These are phyloP conservation scores for Candida bentonensis DNA, from an alignment of 805 yeast species.

Conservation along the genomic window DNA sequence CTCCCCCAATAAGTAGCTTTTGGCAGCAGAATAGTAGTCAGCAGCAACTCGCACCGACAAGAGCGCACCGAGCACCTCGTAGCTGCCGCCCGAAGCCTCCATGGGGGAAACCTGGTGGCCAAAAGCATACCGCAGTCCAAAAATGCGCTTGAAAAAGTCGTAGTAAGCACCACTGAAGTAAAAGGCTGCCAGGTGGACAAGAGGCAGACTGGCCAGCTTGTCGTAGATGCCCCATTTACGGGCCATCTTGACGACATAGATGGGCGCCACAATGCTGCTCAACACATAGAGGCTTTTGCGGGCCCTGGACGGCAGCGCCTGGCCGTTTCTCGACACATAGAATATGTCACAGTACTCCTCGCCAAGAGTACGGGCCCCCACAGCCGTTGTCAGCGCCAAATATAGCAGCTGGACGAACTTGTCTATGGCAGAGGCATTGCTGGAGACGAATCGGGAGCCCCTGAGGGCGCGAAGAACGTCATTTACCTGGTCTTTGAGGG, in stretches of 20 bases:
- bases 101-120: slow-evolving; percentile 20
- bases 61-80: slow-evolving; percentile 52
- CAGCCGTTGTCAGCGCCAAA: slow-evolving; percentile 57
- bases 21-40: background rate
- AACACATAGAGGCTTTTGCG: slow-evolving; percentile 43
- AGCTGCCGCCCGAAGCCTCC: slow-evolving; percentile 27
- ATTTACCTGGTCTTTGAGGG: slow-evolving; percentile 39
- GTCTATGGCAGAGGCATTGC: slow-evolving; percentile 47
- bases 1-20: slow-evolving; percentile 4
- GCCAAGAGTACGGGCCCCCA: slow-evolving; percentile 74
- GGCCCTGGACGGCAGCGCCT: slow-evolving; percentile 12
- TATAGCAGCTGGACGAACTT: slow-evolving; percentile 47
- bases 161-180: slow-evolving; percentile 77
- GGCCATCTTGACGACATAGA: background rate
- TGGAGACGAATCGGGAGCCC: slow-evolving; percentile 42
- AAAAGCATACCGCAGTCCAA: slow-evolving; percentile 61
- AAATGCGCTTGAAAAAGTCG: slow-evolving; percentile 57
- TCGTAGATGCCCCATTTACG: slow-evolving; percentile 1
- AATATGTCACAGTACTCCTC: slow-evolving; percentile 75
- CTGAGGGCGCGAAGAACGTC: slow-evolving; percentile 41
- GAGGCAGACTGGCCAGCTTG: slow-evolving; percentile 30
- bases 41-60: slow-evolving; percentile 18
- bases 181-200: slow-evolving; percentile 66
- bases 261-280: background rate
- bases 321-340: slow-evolving; percentile 14